phyloP scores from a whole-genome alignment of 176 grass and related monocot species.

The Eragrostis curvula region DNA sequence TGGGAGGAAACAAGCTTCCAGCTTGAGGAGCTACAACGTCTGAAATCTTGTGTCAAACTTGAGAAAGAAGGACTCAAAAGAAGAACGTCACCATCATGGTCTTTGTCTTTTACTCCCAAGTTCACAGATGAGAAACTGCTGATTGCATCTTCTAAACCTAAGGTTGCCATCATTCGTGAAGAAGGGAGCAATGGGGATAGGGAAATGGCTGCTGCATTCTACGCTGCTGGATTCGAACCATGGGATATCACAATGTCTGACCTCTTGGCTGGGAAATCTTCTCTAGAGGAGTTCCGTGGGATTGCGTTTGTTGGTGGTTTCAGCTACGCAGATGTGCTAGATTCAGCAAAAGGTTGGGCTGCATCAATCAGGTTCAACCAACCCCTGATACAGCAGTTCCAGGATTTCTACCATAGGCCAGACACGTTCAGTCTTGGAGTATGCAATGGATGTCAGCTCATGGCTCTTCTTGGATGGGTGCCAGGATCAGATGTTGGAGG shows the following conservation, averaged over 20 bases:
- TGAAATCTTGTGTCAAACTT: conserved; percentile 79
- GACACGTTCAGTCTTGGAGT: conserved; percentile 97
- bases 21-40: conserved; percentile 77
- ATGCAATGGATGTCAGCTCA: conserved; percentile 92
- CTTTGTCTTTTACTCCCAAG: conserved; percentile 68
- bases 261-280: conserved; percentile 58
- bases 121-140: conserved; percentile 67
- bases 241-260: conserved; percentile 94
- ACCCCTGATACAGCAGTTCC: conserved; percentile 77
- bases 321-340: conserved; percentile 88
- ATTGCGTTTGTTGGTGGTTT: conserved; percentile 96
- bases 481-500: conserved; percentile 66
- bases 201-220: conserved; percentile 89
- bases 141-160: conserved; percentile 66
- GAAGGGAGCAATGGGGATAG: conserved; percentile 96
- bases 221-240: conserved; percentile 83
- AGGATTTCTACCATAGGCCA: conserved; percentile 74
- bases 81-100: conserved; percentile 69
- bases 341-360: conserved; percentile 94
- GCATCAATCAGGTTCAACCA: conserved; percentile 91
- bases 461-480: conserved; percentile 99
- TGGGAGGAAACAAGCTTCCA: conserved; percentile 97
- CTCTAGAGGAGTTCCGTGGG: conserved; percentile 60
- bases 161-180: conserved; percentile 92
- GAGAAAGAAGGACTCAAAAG: conserved; percentile 86